A percentile compares a stretch with the other conserved stretches of the same genome.
Evolutionary conservation across 2,329 filamentous ascomycete genomes (phyloP).

Genomic region (Venturia effusa): DNA sequence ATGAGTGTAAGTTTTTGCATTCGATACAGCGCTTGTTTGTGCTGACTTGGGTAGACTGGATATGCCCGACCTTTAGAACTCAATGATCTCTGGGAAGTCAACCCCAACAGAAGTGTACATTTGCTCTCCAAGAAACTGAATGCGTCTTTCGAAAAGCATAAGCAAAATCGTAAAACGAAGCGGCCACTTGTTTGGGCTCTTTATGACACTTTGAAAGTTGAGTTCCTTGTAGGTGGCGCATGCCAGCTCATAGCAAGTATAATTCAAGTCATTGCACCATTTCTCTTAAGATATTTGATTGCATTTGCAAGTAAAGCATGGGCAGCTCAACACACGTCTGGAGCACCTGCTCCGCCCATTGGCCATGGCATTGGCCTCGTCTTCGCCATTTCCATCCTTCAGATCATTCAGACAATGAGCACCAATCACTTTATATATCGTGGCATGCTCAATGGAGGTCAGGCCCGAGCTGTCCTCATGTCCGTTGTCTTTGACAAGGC

Average conservation of each 20-base stretch:
- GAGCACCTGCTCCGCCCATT: constrained; percentile 52
- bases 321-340: constrained; percentile 42
- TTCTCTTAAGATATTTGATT: constrained; percentile 76
- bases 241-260: constrained; percentile 65
- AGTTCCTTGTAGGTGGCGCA: constrained; percentile 76
- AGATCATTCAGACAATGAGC: constrained; percentile 66
- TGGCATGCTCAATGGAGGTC: constrained; percentile 84
- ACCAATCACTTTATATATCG: constrained; percentile 89
- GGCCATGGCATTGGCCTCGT: constrained; percentile 71
- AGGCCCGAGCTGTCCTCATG: constrained; percentile 71
- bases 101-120: constrained; percentile 65
- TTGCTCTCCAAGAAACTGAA: constrained; percentile 56
- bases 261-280: constrained; percentile 70
- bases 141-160: constrained; percentile 51
- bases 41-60: constrained; percentile 45
- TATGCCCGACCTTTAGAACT: constrained; percentile 75
- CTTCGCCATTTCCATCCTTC: constrained; percentile 76
- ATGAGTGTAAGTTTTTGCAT: constrained; percentile 53
- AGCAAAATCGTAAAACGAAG: constrained; percentile 57
- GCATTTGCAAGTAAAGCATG: constrained; percentile 75
- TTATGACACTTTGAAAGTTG: constrained; percentile 73
- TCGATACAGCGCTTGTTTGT: background rate
- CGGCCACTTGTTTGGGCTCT: constrained; percentile 69
- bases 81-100: constrained; percentile 82
- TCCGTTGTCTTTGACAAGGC: constrained; percentile 85